phyloP scores from a whole-genome alignment of 495 filamentous ascomycete species.

The Filosporella fistucella region DNA sequence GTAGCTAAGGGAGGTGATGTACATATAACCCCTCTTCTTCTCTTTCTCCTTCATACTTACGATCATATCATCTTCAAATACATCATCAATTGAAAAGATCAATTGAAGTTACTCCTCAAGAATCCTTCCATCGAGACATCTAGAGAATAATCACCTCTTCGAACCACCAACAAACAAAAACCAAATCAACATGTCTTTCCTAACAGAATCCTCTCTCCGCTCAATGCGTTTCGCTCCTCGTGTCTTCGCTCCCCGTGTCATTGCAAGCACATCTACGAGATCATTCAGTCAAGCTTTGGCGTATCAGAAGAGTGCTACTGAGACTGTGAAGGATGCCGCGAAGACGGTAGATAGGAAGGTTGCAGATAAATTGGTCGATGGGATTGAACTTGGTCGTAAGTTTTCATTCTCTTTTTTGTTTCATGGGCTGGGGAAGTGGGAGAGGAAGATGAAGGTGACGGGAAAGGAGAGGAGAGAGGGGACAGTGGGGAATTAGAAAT shows the following conservation, averaged over 20 bases:
- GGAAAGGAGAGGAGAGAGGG: too few species aligned
- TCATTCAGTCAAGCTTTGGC: conserved; percentile 37
- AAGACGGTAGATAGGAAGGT: conserved; percentile 47
- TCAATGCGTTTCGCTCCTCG: conserved; percentile 26
- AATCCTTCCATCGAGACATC: neutral
- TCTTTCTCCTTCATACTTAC: neutral
- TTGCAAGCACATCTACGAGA: conserved; percentile 25
- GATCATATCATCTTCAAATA: neutral
- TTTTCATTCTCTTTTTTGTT: conserved; percentile 15
- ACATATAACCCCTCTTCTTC: neutral
- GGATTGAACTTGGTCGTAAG: conserved; percentile 48
- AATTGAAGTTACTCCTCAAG: neutral
- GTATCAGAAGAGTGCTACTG: conserved; percentile 34
- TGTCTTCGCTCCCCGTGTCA: conserved; percentile 20
- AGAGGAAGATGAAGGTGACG: too few species aligned
- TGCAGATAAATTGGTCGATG: conserved; percentile 49
- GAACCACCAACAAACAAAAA: conserved; percentile 1
- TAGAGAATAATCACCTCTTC: neutral
- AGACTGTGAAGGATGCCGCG: conserved; percentile 45
- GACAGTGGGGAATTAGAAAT: too few species aligned
- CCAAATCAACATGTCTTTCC: conserved; percentile 41
- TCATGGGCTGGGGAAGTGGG: too few species aligned
- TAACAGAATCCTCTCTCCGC: conserved; percentile 34
- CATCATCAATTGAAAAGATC: too few species aligned
- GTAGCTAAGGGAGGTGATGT: neutral